These are phyloP conservation scores for Paraphoma sp. DNA, from an alignment of 2,329 filamentous ascomycete genomes.

Conservation along the genomic window DNA sequence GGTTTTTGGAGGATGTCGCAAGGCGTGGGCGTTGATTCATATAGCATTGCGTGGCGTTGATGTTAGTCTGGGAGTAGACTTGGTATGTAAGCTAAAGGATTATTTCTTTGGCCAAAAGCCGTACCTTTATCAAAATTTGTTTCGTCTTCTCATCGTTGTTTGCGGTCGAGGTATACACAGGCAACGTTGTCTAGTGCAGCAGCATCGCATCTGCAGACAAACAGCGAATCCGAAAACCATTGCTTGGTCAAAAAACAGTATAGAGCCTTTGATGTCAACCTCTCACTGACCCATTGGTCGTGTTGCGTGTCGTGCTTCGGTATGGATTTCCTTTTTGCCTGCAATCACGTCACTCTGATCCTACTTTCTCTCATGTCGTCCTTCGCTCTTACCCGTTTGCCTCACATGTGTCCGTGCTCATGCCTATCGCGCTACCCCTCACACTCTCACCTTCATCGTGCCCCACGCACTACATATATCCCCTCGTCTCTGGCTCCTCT, in stretches of 20 bases:
- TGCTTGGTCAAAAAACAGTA: no score
- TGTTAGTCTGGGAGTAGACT: not conserved
- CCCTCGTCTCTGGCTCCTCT: not conserved
- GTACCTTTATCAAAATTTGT: not conserved
- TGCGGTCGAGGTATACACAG: not conserved
- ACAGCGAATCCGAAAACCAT: no score
- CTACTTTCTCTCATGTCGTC: no score
- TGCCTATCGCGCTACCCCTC: not conserved
- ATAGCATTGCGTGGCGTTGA: constrained; percentile 8
- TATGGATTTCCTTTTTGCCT: no score
- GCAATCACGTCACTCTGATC: no score
- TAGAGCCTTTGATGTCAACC: no score
- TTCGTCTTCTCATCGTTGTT: not conserved
- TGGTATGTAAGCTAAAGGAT: not conserved
- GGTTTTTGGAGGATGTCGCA: constrained; percentile 69
- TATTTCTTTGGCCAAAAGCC: not conserved
- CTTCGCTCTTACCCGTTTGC: not conserved
- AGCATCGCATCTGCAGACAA: no score
- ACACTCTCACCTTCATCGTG: not conserved
- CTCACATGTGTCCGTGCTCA: not conserved
- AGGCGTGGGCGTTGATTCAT: constrained; percentile 31
- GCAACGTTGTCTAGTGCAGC: no score
- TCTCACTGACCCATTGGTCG: not conserved
- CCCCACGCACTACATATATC: not conserved
- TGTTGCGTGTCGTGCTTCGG: not conserved